A percentile compares a stretch with the other conserved stretches of the same genome.
These are phyloP conservation scores for Stephania yunnanensis DNA, from an alignment of 164 flowering plant species.

Conservation along the genomic window DNA sequence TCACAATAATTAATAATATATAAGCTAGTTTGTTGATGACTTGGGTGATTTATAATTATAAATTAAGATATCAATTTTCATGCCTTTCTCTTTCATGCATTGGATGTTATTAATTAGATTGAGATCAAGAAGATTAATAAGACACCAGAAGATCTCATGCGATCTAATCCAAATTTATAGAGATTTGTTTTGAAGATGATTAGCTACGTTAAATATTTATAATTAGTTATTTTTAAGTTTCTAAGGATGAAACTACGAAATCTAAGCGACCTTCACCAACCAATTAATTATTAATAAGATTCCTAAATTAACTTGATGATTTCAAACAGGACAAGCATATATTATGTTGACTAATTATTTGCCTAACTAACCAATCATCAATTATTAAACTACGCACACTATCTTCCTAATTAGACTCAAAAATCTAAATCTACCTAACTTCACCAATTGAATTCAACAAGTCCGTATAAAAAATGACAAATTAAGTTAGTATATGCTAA, in stretches of 20 bases:
- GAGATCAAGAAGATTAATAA: conserved; percentile 9
- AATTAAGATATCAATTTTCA: not conserved
- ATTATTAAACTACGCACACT: not conserved
- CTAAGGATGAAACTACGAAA: not conserved
- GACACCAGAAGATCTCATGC: conserved; percentile 44
- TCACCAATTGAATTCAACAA: not conserved
- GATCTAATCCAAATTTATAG: conserved; percentile 25
- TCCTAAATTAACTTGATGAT: not conserved
- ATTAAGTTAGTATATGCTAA: not conserved
- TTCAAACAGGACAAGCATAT: not conserved
- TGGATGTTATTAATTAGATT: not conserved
- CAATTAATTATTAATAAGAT: not conserved
- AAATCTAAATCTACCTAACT: not conserved
- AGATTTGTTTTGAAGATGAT: not conserved
- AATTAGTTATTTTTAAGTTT: not conserved
- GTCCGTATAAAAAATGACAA: not conserved
- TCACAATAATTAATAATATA: too few relatives aligned
- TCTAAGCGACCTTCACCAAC: conserved; percentile 3
- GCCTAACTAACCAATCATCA: not conserved
- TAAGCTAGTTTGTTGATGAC: too few relatives aligned
- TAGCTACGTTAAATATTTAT: not conserved
- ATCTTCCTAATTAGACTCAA: not conserved
- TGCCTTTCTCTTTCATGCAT: not conserved
- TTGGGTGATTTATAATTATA: too few relatives aligned
- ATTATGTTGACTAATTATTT: not conserved